Evolutionary conservation across 371 early-diverging fungal genomes (phyloP), one percentile per base, ranked within the genome.

Genomic region (Rhizopus arrhizus): DNA sequence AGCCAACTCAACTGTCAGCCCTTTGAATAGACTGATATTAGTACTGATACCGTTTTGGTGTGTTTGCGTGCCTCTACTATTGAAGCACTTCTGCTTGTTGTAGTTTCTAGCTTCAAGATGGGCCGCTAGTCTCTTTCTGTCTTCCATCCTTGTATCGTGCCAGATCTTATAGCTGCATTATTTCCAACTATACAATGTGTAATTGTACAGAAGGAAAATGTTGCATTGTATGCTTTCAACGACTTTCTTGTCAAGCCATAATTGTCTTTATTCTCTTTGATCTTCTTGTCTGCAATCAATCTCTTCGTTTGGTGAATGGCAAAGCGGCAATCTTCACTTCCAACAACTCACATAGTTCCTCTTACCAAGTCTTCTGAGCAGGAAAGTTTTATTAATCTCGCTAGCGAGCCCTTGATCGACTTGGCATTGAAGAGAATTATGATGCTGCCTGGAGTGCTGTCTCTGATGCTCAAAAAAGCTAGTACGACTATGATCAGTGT

Each of bases 101-200:
- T 84, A n/a, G 53, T 70, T 12, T 33, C 49, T 57, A 22, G 50
- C 28, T 34, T 60, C 31, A 64, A 66, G 34, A 80, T 87, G 33
- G 95, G 93, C 54, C 77, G 90, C 29, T 74, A 94, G 57, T 82
- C 79, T 47, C 84, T 91, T 35, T 89, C 93, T 59, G 74, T 87
- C 10, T 85, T 85, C 71, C 84, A 94, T 42, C 94, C 95, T 10
- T 94, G 93, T 94, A 85, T 85, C 10, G 87, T 85, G 53, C 63
- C 77, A 15, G 84, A 86, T 59, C 86, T 95, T 60, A 65, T 89
- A 33, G 78, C 72, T 53, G 79, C 77, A 9, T 59, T 94, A 11
- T 94, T 94, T 10, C 54, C 72, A 11, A 72, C 89, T 0, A 75
- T 74, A n/a, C 85, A 81, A 61, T 75, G 72, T 49, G 60, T 88